Base-by-base conservation (phyloP, 768 basidiomycete species). In the Austroboletus eburneus region DNA sequence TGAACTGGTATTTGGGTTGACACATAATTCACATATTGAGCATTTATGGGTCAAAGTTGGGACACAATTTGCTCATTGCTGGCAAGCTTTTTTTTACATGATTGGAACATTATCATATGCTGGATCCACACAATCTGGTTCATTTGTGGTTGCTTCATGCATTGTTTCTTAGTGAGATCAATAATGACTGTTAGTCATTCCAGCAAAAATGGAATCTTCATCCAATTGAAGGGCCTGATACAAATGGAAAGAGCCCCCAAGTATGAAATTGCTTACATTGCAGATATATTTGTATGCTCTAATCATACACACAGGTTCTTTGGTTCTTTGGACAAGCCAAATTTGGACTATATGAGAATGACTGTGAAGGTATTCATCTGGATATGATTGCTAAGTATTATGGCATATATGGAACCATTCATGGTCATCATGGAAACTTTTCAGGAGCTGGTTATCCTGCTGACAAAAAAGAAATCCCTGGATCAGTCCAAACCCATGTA, bases 11-110 rank as follows among this genome's bases (percentile, higher is more conserved):
- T 27, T 27, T 27, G 12, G 27, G 27, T 27, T 54, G 8, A 55
- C 57, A 12, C 54, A 50, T 8, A 68, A 68, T 34, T 53, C 56
- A 1, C 47, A 46, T 0, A 68, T 68, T 18, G 61, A 67, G 39
- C 45, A 47, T 0, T 24, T 66, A 2, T 67, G 66, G 62, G 56
- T 61, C 3, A 61, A 68, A 17, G 57, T 63, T 16, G 58, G 61
- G 2, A 42, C 37, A 1, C 57, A 66, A 2, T 65, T 66, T 51
- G 61, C 47, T 3, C 44, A 23, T 2, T 20, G 46, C 20, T 69
- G 67, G 67, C n/a, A 37, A 13, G 57, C 49, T 2, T 63, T 65
- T n/a, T 27, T 68, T 69, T 42, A 48, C 25, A 0, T 27, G 27
- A 27, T 12, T 27, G 27, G 27, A 27, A 27, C 5, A 27, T 27